Evolutionary conservation across 1,284 basidiomycete species (phyloP), one percentile per base, ranked within the genome.

Genomic region (Apiotrichum siamense): DNA sequence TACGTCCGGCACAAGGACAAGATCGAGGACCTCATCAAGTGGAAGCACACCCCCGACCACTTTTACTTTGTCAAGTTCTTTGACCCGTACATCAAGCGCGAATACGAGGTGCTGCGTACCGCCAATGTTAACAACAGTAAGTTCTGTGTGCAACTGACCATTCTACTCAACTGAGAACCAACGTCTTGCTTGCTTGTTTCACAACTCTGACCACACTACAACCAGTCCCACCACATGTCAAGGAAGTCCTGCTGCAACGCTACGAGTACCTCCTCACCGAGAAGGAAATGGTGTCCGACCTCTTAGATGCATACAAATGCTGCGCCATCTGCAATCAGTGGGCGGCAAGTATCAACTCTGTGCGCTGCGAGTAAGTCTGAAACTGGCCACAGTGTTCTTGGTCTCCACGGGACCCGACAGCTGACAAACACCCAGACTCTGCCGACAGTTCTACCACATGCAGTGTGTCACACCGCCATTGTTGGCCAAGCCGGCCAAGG

Each of bases 21-120:
- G 75, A 93, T 97, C 63, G 84, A 88, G 44, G 89, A 96, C 76
- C 77, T 97, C 47, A 81, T 86, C 63, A 86, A 86, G n/a, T 97
- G 91, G 91, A 96, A 93, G 77, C 88, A 87, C 74, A 82, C 85
- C 44, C 88, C 91, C 13, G 92, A 97, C 73, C 84, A 89, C 63
- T 97, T 97, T 77, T 96, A 92, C 79, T 97, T 91, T 77, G 84
- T 84, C 62, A 85, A 88, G 62, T 80, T 94, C 51, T 97, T 92
- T 72, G 94, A 98, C 76, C 89, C 93, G 40, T 97, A 97, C 76
- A 89, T 97, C 74, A 93, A 96, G 77, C 88, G 91, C 72, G 94
- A 96, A 75, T 97, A 94, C 75, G 96, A 98, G 73, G 87, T 97
- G 60, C 84, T 98, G 52, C 85, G 88, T 49, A 84, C 89, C 24